Percentiles rank a stretch among this genome's conserved stretches.
Evolutionary conservation across 257 asterid genomes (phyloP).

Genomic region (Anisodus acutangulus): DNA sequence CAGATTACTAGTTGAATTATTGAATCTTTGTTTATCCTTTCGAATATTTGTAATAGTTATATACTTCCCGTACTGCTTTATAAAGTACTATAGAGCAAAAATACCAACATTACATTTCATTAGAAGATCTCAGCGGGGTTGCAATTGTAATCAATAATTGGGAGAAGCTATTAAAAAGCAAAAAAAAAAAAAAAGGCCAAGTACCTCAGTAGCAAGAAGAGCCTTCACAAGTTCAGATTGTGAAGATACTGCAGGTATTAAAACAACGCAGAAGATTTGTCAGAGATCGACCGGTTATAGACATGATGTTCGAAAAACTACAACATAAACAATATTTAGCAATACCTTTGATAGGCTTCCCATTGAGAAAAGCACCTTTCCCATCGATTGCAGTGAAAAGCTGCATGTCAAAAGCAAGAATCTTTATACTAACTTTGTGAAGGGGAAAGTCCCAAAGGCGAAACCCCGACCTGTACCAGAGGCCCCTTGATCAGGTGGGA

Average conservation of each 20-base stretch:
- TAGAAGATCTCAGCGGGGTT: neutral
- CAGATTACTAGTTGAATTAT: too few relatives aligned
- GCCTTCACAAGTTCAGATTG: slow-evolving; percentile 81
- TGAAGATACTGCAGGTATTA: slow-evolving; percentile 66
- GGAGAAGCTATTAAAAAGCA: neutral
- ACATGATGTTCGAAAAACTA: neutral
- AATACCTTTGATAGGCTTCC: slow-evolving; percentile 71
- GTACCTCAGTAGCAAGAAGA: slow-evolving; percentile 87
- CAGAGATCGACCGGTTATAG: neutral
- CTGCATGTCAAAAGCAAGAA: slow-evolving; percentile 49
- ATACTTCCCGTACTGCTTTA: too few relatives aligned
- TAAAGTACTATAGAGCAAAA: too few relatives aligned
- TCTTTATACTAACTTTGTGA: slow-evolving; percentile 24
- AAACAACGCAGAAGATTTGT: slow-evolving; percentile 15
- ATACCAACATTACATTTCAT: too few relatives aligned
- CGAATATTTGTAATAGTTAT: too few relatives aligned
- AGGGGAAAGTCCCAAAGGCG: too few relatives aligned
- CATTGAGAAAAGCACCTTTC: slow-evolving; percentile 79
- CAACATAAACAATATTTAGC: neutral
- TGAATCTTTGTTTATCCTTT: too few relatives aligned
- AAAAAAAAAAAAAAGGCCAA: neutral
- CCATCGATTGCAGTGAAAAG: slow-evolving; percentile 73
- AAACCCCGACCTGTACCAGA: too few relatives aligned
- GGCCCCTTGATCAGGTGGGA: too few relatives aligned
- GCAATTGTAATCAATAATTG: neutral